Percentiles rank a stretch among this genome's conserved stretches.
These are phyloP conservation scores for Ceratocystis alfenasii DNA, from an alignment of 2,329 filamentous ascomycete genomes.

Conservation along the genomic window DNA sequence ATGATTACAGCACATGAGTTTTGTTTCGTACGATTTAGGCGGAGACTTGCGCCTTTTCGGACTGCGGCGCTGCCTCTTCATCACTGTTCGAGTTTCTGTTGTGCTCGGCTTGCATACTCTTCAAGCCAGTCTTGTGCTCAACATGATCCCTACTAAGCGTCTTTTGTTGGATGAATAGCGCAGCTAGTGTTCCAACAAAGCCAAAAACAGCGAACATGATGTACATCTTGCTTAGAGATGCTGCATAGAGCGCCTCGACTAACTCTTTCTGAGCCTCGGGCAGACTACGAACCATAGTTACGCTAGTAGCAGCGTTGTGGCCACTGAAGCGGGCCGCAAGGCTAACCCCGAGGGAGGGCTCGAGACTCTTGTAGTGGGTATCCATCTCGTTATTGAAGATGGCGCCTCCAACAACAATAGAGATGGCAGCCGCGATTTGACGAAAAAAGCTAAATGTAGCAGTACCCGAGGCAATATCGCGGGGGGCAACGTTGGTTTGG, in stretches of 20 bases:
- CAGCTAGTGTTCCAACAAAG: constrained; percentile 36
- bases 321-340: constrained; percentile 44
- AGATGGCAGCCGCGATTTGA: constrained; percentile 55
- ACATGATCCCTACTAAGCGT: constrained; percentile 44
- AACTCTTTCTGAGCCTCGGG: constrained; percentile 34
- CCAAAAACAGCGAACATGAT: constrained; percentile 44
- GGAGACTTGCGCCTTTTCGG: background rate
- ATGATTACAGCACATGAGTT: too few relatives aligned
- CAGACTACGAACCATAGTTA: constrained; percentile 44
- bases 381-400: constrained; percentile 68
- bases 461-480: constrained; percentile 57
- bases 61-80: background rate
- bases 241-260: constrained; percentile 38
- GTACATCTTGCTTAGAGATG: constrained; percentile 43
- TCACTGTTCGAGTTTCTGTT: background rate
- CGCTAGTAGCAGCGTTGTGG: constrained; percentile 48
- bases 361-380: constrained; percentile 39
- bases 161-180: constrained; percentile 38
- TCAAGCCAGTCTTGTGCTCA: constrained; percentile 47
- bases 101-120: constrained; percentile 28
- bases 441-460: constrained; percentile 56
- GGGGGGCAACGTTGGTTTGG: constrained; percentile 48
- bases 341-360: constrained; percentile 38
- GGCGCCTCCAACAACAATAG: constrained; percentile 63
- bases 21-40: background rate